Evolutionary conservation across 306 rosid species (phyloP), one percentile per base, ranked within the genome.

Genomic region (Rosa multiflora): DNA sequence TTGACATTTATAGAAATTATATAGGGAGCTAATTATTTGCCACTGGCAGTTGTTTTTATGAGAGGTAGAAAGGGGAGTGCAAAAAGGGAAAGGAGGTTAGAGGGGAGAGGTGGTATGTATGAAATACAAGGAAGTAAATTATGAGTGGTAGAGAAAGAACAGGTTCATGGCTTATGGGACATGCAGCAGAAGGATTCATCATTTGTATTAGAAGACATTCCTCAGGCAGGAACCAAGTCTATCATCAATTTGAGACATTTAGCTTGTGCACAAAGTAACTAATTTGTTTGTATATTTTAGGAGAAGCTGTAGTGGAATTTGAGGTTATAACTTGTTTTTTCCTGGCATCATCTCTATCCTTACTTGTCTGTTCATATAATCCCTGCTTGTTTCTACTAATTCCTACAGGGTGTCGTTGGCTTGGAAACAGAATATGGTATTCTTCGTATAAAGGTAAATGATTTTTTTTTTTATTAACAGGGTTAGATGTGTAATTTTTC

Each of bases 371-470:
- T 21, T 32, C 37, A 26, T 32, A 1, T 72, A 15, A 26, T 42
- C 58, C 68, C 14, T 73, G 15, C 62, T 2, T 59, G 32, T 10
- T 43, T 53, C 39, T 74, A 23, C 21, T 32, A 32, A 32, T 32
- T 32, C 67, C 47, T 44, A 85, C 78, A 82, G 99, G 97, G 93
- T 55, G 81, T 91, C 67, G 78, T 94, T 85, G 95, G 85, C 29
- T 44, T 94, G 84, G 89, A 87, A 78, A 94, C 99, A 5, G 88
- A 86, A 72, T 58, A 83, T 47, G 97, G 97, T 77, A 76, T 82
- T 74, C 90, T 94, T 85, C 99, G 85, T 77, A 51, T 91, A 52
- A 86, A 92, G 88, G 99, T 94, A 85, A 84, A 83, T 61, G 13
- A 49, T 85, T 70, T 70, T 20, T 52, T 15, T 66, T 44, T 44